Base-by-base conservation (phyloP, 2,329 filamentous ascomycete species). In the Truncatella angustata region DNA sequence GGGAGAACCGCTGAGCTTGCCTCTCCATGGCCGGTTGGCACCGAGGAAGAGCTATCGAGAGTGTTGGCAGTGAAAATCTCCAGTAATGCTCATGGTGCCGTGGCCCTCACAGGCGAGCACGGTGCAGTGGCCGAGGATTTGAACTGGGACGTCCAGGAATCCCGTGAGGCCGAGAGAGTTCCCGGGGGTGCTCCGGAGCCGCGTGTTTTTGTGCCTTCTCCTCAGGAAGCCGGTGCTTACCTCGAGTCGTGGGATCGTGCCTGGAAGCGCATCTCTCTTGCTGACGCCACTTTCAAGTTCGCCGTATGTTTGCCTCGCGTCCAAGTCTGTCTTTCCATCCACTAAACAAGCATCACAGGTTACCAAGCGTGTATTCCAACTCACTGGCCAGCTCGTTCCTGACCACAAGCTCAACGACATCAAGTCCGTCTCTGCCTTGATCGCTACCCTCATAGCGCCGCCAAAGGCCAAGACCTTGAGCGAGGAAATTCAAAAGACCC, bases 351-450 rank as follows among this genome's bases (percentile, higher is more conserved):
- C 16, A 4, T 11, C 39, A 20, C 59, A 97, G 92, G 79, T 94
- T 58, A 74, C 86, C 63, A 96, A 96, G 73, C 86, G 90, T 54
- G 74, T 91, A 55, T 84, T 87, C 67, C 88, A 94, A 67, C 77
- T 96, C 54, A 92, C 87, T n/a, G 90, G 90, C 55, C 82, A 85
- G 55, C 81, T 83, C 54, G 76, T 96, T 58, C 77, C 88, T 14
- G 93, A 97, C 70, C 75, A 82, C 43, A 79, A 81, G 59, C 79
- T 95, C 55, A 72, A 74, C 46, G 73, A 75, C 40, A 75, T 84
- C 55, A 70, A 69, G 48, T 85, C 78, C 7, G 74, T 84, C 34
- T 73, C 75, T 51, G 68, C 77, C 24, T 68, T 90, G 48, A 69
- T 89, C 37, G 71, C 74, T 23, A 69, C 81, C 42, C 70, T 87